Evolutionary conservation across 2,329 filamentous ascomycete species (phyloP).

Genomic region (Penicillium sp.): DNA sequence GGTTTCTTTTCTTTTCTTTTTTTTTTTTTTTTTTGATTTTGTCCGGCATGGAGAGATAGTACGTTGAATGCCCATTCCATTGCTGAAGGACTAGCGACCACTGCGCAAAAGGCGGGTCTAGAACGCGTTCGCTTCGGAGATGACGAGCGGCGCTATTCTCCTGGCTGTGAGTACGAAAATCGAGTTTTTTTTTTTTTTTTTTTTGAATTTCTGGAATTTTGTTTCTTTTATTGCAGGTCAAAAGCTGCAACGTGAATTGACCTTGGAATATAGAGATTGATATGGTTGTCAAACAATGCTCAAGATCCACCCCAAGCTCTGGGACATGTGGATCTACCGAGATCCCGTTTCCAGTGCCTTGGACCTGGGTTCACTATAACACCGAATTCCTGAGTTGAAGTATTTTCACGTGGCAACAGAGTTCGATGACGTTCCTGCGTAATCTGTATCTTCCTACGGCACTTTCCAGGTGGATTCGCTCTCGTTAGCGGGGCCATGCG

Average conservation of each 20-base stretch:
- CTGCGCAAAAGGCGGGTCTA: not conserved
- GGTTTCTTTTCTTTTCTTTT: not conserved
- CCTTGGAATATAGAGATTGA: not conserved
- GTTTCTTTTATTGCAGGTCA: not conserved
- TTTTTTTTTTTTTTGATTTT: not conserved
- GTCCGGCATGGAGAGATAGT: not conserved
- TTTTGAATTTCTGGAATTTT: not conserved
- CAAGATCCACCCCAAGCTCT: constrained; percentile 17
- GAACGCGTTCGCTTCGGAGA: not conserved
- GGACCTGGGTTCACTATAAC: constrained; percentile 16
- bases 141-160: not conserved
- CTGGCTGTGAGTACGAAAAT: not conserved
- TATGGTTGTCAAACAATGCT: constrained; percentile 7
- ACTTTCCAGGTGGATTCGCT: no score
- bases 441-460: not conserved
- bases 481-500: not conserved
- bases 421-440: constrained; percentile 8
- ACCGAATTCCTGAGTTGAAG: constrained; percentile 12
- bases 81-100: not conserved
- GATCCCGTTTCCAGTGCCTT: constrained; percentile 23
- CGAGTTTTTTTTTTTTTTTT: not conserved
- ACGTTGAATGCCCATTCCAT: not conserved
- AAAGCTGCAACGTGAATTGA: no score
- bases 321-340: constrained; percentile 26
- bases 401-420: constrained; percentile 18